phyloP scores from a whole-genome alignment of 305 asterid species.

The Fraxinus platypoda region DNA sequence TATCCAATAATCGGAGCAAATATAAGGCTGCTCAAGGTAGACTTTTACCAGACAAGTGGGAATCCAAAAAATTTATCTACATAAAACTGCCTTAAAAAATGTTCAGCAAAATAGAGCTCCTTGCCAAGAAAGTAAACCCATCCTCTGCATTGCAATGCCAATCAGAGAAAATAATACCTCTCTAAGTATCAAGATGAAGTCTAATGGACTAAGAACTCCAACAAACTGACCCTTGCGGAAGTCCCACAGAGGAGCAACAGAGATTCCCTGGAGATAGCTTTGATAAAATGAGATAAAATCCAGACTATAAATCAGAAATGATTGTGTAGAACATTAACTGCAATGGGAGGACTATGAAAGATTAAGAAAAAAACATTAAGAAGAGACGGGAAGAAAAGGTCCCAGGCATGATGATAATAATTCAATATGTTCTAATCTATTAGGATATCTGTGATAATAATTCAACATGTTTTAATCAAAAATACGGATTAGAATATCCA shows the following conservation, averaged over 20 bases:
- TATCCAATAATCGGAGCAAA: neutral
- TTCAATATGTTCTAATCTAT: neutral
- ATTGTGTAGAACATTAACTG: neutral
- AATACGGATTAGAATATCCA: neutral
- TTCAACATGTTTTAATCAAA: neutral
- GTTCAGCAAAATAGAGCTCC: neutral
- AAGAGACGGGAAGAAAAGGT: neutral
- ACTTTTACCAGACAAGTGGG: neutral
- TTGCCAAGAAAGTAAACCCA: slow-evolving; percentile 2
- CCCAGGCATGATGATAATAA: neutral
- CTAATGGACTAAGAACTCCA: slow-evolving; percentile 74
- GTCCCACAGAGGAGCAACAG: slow-evolving; percentile 79
- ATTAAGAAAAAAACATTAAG: neutral
- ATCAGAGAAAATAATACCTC: slow-evolving; percentile 45
- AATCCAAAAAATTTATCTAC: neutral
- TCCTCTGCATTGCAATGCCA: slow-evolving; percentile 13
- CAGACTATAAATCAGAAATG: slow-evolving; percentile 21
- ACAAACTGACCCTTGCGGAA: slow-evolving; percentile 56
- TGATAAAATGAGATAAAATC: slow-evolving; percentile 26
- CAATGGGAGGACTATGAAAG: neutral
- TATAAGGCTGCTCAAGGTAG: neutral
- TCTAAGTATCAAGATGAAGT: slow-evolving; percentile 70
- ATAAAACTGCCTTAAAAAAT: neutral
- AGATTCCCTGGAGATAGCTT: slow-evolving; percentile 55
- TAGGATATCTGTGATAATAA: neutral